Conservation (phyloP, 2,329 filamentous ascomycete species). For the Colletotrichum sp. region DNA sequence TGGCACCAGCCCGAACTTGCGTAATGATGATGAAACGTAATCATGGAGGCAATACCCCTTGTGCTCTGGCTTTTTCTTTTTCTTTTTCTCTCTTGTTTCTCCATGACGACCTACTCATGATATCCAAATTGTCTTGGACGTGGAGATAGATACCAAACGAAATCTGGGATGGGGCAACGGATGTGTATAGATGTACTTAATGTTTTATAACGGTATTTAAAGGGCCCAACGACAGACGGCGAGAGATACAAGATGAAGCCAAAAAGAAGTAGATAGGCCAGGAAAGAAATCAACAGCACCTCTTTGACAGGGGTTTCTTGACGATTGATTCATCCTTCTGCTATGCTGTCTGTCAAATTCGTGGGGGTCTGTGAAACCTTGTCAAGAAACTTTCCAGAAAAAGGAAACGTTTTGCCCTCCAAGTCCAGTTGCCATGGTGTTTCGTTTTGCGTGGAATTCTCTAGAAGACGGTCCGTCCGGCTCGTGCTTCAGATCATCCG, state of each 20-base stretch:
- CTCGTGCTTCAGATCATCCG: background rate
- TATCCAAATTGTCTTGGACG: background rate
- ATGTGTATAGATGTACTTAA: background rate
- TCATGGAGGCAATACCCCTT: background rate
- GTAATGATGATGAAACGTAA: background rate
- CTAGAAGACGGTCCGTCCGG: background rate
- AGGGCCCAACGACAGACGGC: background rate
- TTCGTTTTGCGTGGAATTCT: background rate
- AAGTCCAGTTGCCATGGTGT: background rate
- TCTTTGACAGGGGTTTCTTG: background rate
- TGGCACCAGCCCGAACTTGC: slow-evolving; percentile 38
- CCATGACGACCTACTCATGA: background rate
- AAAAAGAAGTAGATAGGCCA: background rate
- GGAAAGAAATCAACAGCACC: background rate
- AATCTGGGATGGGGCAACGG: background rate
- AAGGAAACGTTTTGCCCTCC: background rate
- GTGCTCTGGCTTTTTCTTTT: background rate
- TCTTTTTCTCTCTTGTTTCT: background rate
- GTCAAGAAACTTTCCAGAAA: background rate
- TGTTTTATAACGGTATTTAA: slow-evolving; percentile 7
- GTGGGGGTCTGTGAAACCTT: background rate
- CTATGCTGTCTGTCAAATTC: background rate
- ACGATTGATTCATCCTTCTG: background rate
- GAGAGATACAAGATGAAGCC: background rate
- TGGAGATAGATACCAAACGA: slow-evolving; percentile 5